phyloP scores from a whole-genome alignment of 2,329 filamentous ascomycete genomes.

The Zasmidium citrigriseum region DNA sequence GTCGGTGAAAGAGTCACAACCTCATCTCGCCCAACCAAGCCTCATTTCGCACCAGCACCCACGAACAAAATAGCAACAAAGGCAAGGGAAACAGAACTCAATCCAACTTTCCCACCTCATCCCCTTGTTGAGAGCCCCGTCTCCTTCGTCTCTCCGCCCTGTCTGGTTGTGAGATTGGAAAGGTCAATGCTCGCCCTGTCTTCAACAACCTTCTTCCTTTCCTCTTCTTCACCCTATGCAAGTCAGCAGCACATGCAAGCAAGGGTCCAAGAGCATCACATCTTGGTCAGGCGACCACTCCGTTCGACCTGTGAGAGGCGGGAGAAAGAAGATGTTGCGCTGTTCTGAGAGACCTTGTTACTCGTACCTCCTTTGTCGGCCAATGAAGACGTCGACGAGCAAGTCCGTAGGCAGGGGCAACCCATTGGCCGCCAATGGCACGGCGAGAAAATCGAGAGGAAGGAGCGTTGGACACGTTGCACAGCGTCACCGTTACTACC shows the following conservation, averaged over 20 bases:
- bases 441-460: neutral
- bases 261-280: neutral
- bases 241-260: neutral
- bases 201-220: too few relatives aligned
- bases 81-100: constrained; percentile 2
- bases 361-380: neutral
- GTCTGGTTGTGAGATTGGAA: neutral
- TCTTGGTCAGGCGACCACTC: neutral
- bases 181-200: too few relatives aligned
- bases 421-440: neutral
- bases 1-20: too few relatives aligned
- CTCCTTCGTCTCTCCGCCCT: neutral
- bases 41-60: neutral
- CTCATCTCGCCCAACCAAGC: neutral
- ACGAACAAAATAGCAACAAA: too few relatives aligned
- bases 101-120: constrained; percentile 5
- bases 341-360: neutral
- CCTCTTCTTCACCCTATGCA: too few relatives aligned
- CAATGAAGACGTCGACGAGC: neutral
- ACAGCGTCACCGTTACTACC: constrained; percentile 15
- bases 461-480: constrained; percentile 16
- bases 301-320: neutral
- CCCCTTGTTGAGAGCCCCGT: neutral
- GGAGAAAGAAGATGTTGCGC: neutral
- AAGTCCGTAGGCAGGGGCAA: neutral